phyloP scores from a whole-genome alignment of 2,329 filamentous ascomycete genomes.

The Fusarium sp. region DNA sequence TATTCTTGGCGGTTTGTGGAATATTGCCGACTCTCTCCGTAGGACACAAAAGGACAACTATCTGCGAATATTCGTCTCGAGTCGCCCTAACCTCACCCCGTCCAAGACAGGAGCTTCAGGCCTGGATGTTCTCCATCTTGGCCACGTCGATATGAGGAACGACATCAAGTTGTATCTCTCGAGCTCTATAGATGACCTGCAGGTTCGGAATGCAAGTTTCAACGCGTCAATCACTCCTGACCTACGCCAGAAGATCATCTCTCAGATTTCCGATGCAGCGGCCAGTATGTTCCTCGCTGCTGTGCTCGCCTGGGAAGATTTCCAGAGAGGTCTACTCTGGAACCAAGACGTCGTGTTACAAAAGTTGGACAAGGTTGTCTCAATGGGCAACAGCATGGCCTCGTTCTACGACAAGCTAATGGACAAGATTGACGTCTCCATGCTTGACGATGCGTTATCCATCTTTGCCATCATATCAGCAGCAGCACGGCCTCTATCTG shows the following conservation, averaged over 20 bases:
- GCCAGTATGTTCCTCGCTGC: constrained; percentile 11
- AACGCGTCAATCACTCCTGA: background rate
- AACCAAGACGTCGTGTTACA: background rate
- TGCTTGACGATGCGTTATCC: background rate
- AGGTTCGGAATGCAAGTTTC: background rate
- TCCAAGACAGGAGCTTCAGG: background rate
- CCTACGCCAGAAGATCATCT: background rate
- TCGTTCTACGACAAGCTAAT: constrained; percentile 1
- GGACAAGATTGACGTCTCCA: background rate
- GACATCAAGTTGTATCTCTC: background rate
- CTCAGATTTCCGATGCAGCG: background rate
- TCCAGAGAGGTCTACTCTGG: constrained; percentile 1
- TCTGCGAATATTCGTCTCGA: background rate
- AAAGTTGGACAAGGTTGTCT: background rate
- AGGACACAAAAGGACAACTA: background rate
- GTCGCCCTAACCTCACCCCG: background rate
- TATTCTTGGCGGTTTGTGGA: background rate
- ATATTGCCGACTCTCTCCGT: background rate
- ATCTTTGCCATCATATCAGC: constrained; percentile 3
- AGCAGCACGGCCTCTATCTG: background rate
- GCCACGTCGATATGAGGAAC: background rate
- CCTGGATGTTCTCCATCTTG: background rate
- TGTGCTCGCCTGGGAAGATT: constrained; percentile 6
- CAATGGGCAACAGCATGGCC: background rate
- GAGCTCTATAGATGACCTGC: background rate